Evolutionary conservation across 2,329 filamentous ascomycete species (phyloP).

Genomic region (Balansia obtecta): DNA sequence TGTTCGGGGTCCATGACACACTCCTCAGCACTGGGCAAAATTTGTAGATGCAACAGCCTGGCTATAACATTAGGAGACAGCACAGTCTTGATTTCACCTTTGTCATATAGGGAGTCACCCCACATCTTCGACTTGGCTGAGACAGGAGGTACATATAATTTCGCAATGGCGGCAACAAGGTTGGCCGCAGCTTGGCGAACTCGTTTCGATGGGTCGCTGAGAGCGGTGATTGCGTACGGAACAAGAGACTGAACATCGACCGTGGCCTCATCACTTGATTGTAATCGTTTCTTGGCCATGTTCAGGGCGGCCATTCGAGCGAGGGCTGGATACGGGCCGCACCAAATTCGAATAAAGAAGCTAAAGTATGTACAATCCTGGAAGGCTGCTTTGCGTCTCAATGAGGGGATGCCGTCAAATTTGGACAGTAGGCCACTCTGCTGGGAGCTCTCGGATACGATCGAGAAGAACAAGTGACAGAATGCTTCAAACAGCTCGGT

Average conservation of each 20-base stretch:
- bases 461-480: slow-evolving; percentile 44
- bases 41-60: slow-evolving; percentile 49
- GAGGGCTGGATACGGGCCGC: slow-evolving; percentile 54
- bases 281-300: slow-evolving; percentile 45
- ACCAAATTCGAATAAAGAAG: slow-evolving; percentile 68
- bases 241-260: slow-evolving; percentile 66
- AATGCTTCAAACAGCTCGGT: slow-evolving; percentile 45
- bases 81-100: slow-evolving; percentile 32
- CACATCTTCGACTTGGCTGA: slow-evolving; percentile 35
- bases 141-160: slow-evolving; percentile 28
- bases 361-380: slow-evolving; percentile 56
- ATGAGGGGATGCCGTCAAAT: slow-evolving; percentile 42
- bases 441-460: slow-evolving; percentile 32
- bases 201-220: slow-evolving; percentile 63
- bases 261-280: slow-evolving; percentile 32
- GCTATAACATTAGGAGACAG: slow-evolving; percentile 44
- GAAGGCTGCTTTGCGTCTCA: slow-evolving; percentile 41
- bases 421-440: slow-evolving; percentile 27
- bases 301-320: slow-evolving; percentile 59
- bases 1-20: slow-evolving; percentile 69
- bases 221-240: slow-evolving; percentile 66
- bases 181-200: slow-evolving; percentile 66
- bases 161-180: slow-evolving; percentile 45
- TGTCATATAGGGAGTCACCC: slow-evolving; percentile 55
- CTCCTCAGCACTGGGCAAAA: slow-evolving; percentile 74